A percentile compares a stretch with the other conserved stretches of the same genome.
phyloP scores from a whole-genome alignment of 192 early-diverging fungal genomes.

The Lunasporangiospora selenospora region DNA sequence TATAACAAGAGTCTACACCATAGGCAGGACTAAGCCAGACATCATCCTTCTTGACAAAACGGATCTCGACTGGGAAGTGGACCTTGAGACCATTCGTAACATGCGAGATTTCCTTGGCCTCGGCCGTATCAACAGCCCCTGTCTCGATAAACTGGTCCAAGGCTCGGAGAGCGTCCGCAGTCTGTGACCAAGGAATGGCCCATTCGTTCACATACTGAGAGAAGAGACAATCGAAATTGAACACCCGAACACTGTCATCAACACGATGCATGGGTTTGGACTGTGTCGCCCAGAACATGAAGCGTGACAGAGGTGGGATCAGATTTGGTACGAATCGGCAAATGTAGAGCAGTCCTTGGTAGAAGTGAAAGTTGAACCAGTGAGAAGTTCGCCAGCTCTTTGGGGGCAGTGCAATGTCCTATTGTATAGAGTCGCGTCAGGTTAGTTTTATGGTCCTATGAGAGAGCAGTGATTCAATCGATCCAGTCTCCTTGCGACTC shows the following conservation, averaged over 20 bases:
- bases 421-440: background rate
- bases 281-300: slow-evolving; percentile 64
- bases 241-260: slow-evolving; percentile 68
- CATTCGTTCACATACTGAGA: slow-evolving; percentile 78
- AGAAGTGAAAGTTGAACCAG: slow-evolving; percentile 54
- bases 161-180: slow-evolving; percentile 58
- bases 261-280: slow-evolving; percentile 55
- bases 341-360: slow-evolving; percentile 64
- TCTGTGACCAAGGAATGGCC: slow-evolving; percentile 70
- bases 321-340: slow-evolving; percentile 54
- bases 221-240: slow-evolving; percentile 77
- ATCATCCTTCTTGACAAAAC: slow-evolving; percentile 70
- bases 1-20: slow-evolving; percentile 69
- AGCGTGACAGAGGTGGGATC: slow-evolving; percentile 56
- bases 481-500: background rate
- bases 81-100: slow-evolving; percentile 64
- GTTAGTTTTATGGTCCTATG: background rate
- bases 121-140: slow-evolving; percentile 20
- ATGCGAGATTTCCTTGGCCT: too few species aligned
- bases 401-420: background rate
- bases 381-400: slow-evolving; percentile 15
- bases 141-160: slow-evolving; percentile 62
- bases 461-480: background rate
- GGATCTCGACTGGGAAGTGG: slow-evolving; percentile 77
- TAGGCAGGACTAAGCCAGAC: slow-evolving; percentile 79